Evolutionary conservation across 805 yeast species (phyloP), one percentile per base, ranked within the genome.

Genomic region (Aciculoconidium aculeatum): DNA sequence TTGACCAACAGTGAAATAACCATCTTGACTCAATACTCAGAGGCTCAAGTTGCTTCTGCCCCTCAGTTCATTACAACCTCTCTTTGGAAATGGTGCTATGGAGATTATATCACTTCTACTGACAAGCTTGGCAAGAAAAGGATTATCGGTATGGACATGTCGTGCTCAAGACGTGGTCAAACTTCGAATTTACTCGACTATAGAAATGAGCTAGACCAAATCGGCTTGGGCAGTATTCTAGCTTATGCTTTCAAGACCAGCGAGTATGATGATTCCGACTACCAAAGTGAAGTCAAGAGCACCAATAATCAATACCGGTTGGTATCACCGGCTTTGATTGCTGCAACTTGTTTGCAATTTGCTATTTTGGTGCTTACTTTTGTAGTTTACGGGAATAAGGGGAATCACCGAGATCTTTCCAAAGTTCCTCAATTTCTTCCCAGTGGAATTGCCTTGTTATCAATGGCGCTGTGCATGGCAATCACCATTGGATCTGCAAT

Each of bases 1-100:
- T 45, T 71, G 13, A 69, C 79, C 2, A 67, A 73, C 25, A 66
- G 77, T 2, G 74, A 71, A 33, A 59, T 75, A 15, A 35, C 52
- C 8, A 42, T 72, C 5, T 46, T 75, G 20, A 54, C 70, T 1
- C 49, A 55, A 9, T 75, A 72, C 41, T 66, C 75, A 4, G 55
- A 61, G 34, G 47, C 46, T 3, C 68, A 70, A 38, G 75, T 73
- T 9, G 51, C 53, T 5, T 36, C 43, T 16, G 69, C 75, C 1
- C 78, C 80, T 1, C 76, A 74, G 42, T 65, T 53, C 34, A 57
- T 71, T 4, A 38, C 55, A 7, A 54, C 65, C 0, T 53, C 65
- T 5, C 28, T 70, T 3, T 55, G 64, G 59, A 47, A 53, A 28
- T 69, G 70, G 62, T 72, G 78, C 40, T 58, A 50, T 29, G 72